These are phyloP conservation scores for Boletus barrowsii DNA, from an alignment of 768 basidiomycete genomes.

Conservation along the genomic window DNA sequence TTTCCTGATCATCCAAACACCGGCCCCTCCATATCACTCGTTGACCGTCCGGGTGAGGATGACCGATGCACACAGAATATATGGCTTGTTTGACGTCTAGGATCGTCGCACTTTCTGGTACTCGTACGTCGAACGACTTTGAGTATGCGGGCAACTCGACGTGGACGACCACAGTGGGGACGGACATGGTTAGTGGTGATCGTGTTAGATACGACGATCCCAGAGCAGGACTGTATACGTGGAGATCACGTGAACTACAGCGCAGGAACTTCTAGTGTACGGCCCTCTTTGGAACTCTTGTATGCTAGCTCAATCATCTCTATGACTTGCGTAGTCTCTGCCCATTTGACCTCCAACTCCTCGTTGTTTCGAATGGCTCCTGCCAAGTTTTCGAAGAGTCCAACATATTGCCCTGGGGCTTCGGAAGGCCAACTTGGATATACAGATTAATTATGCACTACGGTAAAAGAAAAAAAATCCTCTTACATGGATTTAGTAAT, in stretches of 20 bases:
- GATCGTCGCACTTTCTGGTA: constrained; percentile 48
- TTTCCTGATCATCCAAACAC: constrained; percentile 60
- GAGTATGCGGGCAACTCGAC: constrained; percentile 78
- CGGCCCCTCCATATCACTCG: constrained; percentile 76
- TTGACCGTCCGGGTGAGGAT: constrained; percentile 68
- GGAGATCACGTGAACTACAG: constrained; percentile 30
- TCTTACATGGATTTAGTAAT: constrained; percentile 33
- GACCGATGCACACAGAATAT: constrained; percentile 54
- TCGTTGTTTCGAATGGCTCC: constrained; percentile 54
- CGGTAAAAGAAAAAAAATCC: constrained; percentile 18
- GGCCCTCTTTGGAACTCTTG: constrained; percentile 61
- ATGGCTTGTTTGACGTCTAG: constrained; percentile 69
- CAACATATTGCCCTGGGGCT: constrained; percentile 55
- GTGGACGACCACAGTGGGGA: constrained; percentile 40
- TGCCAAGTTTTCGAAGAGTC: constrained; percentile 65
- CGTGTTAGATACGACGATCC: background rate
- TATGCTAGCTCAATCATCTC: constrained; percentile 76
- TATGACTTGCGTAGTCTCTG: constrained; percentile 67
- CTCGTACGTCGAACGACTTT: constrained; percentile 58
- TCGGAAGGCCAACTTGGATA: constrained; percentile 58
- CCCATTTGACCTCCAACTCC: constrained; percentile 64
- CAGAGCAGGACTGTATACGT: constrained; percentile 15
- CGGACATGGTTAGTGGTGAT: constrained; percentile 20
- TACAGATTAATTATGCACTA: constrained; percentile 22
- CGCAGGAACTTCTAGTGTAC: no score